phyloP scores from a whole-genome alignment of 2,329 filamentous ascomycete genomes.

The Zarea fungicola region DNA sequence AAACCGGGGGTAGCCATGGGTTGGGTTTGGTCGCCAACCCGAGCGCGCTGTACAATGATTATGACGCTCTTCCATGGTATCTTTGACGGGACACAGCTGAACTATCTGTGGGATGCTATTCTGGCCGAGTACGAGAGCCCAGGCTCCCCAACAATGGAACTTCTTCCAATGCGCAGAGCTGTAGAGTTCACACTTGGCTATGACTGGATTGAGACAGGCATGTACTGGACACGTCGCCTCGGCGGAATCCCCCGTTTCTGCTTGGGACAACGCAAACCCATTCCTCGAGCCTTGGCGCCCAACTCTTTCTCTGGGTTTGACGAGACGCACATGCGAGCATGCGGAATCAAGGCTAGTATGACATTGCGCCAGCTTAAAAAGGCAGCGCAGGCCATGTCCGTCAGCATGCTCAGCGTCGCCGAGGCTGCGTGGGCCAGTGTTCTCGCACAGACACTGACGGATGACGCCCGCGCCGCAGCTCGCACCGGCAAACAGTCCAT shows the following conservation, averaged over 20 bases:
- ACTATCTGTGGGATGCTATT: constrained; percentile 3
- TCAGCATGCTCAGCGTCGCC: constrained; percentile 2
- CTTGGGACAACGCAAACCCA: background rate
- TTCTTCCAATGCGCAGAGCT: background rate
- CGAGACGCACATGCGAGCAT: constrained; percentile 11
- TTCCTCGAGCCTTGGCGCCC: background rate
- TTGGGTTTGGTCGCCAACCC: constrained; percentile 2
- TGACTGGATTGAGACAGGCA: constrained; percentile 12
- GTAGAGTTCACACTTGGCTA: constrained; percentile 1
- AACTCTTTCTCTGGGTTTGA: background rate
- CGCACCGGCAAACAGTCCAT: background rate
- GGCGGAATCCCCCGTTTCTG: background rate
- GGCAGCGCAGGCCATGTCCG: background rate
- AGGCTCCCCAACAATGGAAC: background rate
- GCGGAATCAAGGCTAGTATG: background rate
- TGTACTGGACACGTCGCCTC: constrained; percentile 9
- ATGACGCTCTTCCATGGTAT: constrained; percentile 31
- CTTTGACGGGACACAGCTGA: constrained; percentile 9
- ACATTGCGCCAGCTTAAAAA: constrained; percentile 5
- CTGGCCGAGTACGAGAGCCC: constrained; percentile 3
- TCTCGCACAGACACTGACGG: constrained; percentile 2
- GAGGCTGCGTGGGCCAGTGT: constrained; percentile 14
- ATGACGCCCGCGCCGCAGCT: background rate
- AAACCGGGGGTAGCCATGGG: background rate
- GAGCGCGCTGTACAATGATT: constrained; percentile 18